phyloP scores from a whole-genome alignment of 176 grass and related monocot genomes.

The Dendrocalamus sinicus region DNA sequence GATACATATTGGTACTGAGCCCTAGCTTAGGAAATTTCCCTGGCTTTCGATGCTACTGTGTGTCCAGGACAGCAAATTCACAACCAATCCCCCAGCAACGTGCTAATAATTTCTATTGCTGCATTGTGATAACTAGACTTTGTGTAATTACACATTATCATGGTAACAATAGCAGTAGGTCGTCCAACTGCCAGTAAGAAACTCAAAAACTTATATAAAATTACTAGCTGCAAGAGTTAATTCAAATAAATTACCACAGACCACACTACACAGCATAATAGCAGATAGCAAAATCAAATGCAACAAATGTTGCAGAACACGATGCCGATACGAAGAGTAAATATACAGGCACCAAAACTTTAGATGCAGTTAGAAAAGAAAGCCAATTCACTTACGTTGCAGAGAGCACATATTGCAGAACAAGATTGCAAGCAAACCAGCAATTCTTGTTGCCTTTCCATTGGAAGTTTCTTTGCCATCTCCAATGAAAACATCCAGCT shows the following conservation, averaged over 20 bases:
- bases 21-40: neutral
- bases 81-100: neutral
- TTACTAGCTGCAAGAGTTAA: neutral
- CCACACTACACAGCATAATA: neutral
- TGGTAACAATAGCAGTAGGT: neutral
- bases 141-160: neutral
- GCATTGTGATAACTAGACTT: neutral
- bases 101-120: constrained; percentile 15
- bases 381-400: constrained; percentile 70
- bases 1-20: neutral
- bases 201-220: constrained; percentile 5
- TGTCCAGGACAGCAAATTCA: constrained; percentile 14
- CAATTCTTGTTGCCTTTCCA: constrained; percentile 72
- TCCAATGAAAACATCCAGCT: constrained; percentile 77
- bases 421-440: constrained; percentile 81
- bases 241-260: constrained; percentile 31
- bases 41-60: neutral
- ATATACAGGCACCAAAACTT: neutral
- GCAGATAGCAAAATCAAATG: neutral
- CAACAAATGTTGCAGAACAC: constrained; percentile 12
- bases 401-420: constrained; percentile 84
- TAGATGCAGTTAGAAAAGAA: neutral
- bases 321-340: neutral
- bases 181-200: neutral
- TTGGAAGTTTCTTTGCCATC: constrained; percentile 70